These are phyloP conservation scores for Aspergillus ochraceoroseus DNA, from an alignment of 2,329 filamentous ascomycete genomes.

Conservation along the genomic window DNA sequence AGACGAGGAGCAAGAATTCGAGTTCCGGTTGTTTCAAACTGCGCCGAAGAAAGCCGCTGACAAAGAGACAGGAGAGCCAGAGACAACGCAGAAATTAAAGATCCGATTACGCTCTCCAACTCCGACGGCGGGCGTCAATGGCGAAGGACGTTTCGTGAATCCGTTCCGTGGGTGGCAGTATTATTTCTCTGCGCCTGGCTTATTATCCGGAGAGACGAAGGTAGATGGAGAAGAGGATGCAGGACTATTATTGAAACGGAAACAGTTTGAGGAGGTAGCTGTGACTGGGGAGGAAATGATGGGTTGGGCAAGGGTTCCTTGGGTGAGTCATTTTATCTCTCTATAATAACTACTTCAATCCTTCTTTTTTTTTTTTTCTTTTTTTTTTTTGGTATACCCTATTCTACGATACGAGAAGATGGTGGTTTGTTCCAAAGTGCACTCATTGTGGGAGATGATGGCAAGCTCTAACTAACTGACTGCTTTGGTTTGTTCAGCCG, in stretches of 20 bases:
- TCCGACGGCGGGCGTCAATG: slow-evolving; percentile 25
- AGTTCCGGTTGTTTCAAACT: slow-evolving; percentile 42
- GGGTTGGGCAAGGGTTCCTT: slow-evolving; percentile 29
- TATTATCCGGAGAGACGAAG: slow-evolving; percentile 20
- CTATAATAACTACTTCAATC: neutral
- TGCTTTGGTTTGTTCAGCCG: slow-evolving; percentile 25
- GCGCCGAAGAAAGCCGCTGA: slow-evolving; percentile 3
- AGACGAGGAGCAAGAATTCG: slow-evolving; percentile 43
- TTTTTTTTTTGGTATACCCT: neutral
- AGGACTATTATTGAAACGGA: slow-evolving; percentile 19
- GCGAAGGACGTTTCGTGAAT: slow-evolving; percentile 38
- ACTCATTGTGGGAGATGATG: no score
- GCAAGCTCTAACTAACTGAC: neutral
- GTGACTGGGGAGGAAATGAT: slow-evolving; percentile 34
- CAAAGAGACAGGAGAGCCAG: neutral
- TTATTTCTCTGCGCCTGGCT: slow-evolving; percentile 38
- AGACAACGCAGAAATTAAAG: slow-evolving; percentile 34
- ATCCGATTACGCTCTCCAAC: slow-evolving; percentile 40
- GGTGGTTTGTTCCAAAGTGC: no score
- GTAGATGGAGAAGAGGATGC: slow-evolving; percentile 17
- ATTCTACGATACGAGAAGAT: neutral
- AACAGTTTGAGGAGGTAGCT: slow-evolving; percentile 36
- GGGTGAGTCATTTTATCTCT: slow-evolving; percentile 34
- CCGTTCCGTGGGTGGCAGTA: slow-evolving; percentile 42
- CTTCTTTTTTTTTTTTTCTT: neutral